Evolutionary conservation across 441 rosid genomes (phyloP).

Genomic region (Brassica balearica): DNA sequence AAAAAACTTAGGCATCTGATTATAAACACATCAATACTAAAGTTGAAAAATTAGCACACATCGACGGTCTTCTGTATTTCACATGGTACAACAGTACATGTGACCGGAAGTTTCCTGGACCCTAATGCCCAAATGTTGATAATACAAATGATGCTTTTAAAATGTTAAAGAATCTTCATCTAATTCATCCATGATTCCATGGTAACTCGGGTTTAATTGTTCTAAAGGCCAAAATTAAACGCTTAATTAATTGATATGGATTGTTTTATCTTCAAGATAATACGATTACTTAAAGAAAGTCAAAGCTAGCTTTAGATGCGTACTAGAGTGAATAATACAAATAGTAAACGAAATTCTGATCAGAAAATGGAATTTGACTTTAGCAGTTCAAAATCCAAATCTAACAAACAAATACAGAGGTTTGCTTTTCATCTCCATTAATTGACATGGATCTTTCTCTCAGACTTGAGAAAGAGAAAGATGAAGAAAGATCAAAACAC

Average conservation of each 20-base stretch:
- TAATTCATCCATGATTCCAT: slow-evolving; percentile 20
- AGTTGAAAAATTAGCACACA: not conserved
- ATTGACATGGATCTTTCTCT: slow-evolving; percentile 69
- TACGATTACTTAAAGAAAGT: slow-evolving; percentile 60
- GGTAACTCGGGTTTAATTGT: slow-evolving; percentile 7
- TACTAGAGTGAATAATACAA: slow-evolving; percentile 56
- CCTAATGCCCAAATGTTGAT: slow-evolving; percentile 14
- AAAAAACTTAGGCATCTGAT: not conserved
- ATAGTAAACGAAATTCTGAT: slow-evolving; percentile 49
- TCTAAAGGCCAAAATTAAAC: slow-evolving; percentile 8
- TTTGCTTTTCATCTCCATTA: slow-evolving; percentile 32
- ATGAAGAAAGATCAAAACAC: slow-evolving; percentile 25
- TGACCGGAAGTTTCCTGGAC: slow-evolving; percentile 26
- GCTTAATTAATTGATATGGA: slow-evolving; percentile 14
- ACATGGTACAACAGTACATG: slow-evolving; percentile 31
- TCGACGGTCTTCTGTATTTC: slow-evolving; percentile 24
- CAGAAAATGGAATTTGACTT: slow-evolving; percentile 65
- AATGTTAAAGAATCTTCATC: slow-evolving; percentile 6
- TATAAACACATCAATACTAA: not conserved
- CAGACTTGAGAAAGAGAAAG: slow-evolving; percentile 46
- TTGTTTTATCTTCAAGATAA: slow-evolving; percentile 30
- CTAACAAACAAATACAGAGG: slow-evolving; percentile 27
- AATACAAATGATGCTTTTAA: not conserved
- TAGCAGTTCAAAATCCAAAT: slow-evolving; percentile 55
- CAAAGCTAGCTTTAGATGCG: slow-evolving; percentile 72